A percentile compares a stretch with the other conserved stretches of the same genome.
These are phyloP conservation scores for Blastocladiella emersonii DNA, from an alignment of 371 early-diverging fungal genomes.

Conservation along the genomic window DNA sequence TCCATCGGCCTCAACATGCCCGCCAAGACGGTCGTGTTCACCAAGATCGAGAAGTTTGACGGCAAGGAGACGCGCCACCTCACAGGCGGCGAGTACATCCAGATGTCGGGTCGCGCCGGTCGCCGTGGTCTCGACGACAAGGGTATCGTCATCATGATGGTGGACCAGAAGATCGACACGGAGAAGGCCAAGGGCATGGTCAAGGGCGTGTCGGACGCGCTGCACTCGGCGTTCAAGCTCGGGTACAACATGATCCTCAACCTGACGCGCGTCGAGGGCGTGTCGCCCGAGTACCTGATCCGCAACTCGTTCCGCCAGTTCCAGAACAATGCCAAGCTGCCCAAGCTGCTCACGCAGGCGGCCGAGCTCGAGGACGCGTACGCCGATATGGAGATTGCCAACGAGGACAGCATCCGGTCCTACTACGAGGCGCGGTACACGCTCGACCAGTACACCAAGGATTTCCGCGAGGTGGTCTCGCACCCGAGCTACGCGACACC, in stretches of 20 bases:
- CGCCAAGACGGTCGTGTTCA: conserved; percentile 98
- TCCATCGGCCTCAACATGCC: conserved; percentile 99
- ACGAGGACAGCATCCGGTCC: conserved; percentile 50
- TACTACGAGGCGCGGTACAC: conserved; percentile 69
- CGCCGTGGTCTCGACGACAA: conserved; percentile 95
- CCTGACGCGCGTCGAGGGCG: conserved; percentile 91
- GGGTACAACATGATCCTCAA: conserved; percentile 99
- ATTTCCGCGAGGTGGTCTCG: conserved; percentile 60
- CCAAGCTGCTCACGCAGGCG: conserved; percentile 45
- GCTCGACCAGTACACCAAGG: conserved; percentile 44
- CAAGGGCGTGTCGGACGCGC: conserved; percentile 81
- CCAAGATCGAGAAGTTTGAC: conserved; percentile 94
- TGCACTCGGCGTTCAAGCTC: conserved; percentile 95
- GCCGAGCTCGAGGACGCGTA: conserved; percentile 40
- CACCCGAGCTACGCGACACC: conserved; percentile 66
- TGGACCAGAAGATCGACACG: conserved; percentile 94
- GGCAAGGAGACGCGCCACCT: conserved; percentile 82
- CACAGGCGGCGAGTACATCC: conserved; percentile 97
- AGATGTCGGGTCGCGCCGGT: conserved; percentile 98
- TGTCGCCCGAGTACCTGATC: conserved; percentile 90
- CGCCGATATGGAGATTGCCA: conserved; percentile 37
- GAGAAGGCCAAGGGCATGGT: conserved; percentile 85
- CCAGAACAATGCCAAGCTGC: conserved; percentile 76
- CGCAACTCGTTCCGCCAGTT: conserved; percentile 93
- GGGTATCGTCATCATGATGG: conserved; percentile 96